Base-by-base conservation (phyloP, 371 early-diverging fungal genomes). In the Rhizopus microsporus region DNA sequence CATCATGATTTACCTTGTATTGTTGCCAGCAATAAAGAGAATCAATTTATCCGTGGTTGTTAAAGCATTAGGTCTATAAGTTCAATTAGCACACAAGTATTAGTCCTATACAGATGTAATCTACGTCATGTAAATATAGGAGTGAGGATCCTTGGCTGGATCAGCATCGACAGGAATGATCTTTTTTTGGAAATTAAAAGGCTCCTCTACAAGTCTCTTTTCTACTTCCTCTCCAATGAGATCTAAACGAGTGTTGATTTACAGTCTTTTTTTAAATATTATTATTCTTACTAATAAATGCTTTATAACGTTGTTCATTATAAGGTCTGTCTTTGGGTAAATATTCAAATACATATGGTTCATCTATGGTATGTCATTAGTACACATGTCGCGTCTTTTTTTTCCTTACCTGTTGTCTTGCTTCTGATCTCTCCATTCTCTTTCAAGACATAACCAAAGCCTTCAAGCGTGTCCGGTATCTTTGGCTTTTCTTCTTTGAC, bases 71-170 rank as follows among this genome's bases (percentile, higher is more conserved):
- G 78, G 75, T 17, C 78, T 78, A 63, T n/a, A 45, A 13, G 10
- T 16, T 12, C 7, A 16, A 9, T 12, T 57, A n/a, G 35, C 17
- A 15, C 17, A 15, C 4, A 15, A 30, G 50, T 23, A 2, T 23
- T 23, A 2, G 13, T 35, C 8, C 5, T 16, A 38, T 13, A 5
- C 29, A 37, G 2, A 12, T 40, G 0, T 9, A 15, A 46, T 63
- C 56, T 51, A 72, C 71, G 77, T 76, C 77, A 74, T 79, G 35
- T 66, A 76, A 30, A 79, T 65, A 54, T 65, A 67, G 0, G 69
- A 67, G 48, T 74, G 69, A 3, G 63, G 56, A 33, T 75, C 74
- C 30, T 67, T 63, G 4, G 42, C 49, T 0, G 72, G 71, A 51
- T 76, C 67, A 13, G 69, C 77, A 10, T 57, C 59, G 29, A 62